These are phyloP conservation scores for Aechmea fasciata DNA, from an alignment of 176 grass and related monocot genomes.

Conservation along the genomic window DNA sequence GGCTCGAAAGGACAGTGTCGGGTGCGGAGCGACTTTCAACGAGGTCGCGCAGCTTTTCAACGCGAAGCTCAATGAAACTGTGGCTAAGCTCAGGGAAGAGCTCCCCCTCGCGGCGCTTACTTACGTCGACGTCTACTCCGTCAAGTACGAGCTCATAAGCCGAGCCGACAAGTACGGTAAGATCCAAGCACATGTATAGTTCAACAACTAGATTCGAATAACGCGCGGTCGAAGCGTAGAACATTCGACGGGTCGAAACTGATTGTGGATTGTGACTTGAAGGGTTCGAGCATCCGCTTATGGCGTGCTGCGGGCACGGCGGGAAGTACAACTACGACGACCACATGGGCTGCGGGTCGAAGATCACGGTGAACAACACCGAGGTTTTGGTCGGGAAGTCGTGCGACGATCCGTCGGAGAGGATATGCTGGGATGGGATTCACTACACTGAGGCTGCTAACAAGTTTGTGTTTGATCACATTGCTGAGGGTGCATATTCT, in stretches of 20 bases:
- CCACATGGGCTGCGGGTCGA: slow-evolving; percentile 49
- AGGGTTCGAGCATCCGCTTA: slow-evolving; percentile 65
- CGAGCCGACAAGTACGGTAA: slow-evolving; percentile 59
- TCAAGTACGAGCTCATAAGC: slow-evolving; percentile 73
- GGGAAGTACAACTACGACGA: slow-evolving; percentile 67
- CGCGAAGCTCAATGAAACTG: slow-evolving; percentile 56
- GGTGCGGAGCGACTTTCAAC: slow-evolving; percentile 74
- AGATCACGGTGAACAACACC: slow-evolving; percentile 48
- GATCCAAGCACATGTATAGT: too few species aligned
- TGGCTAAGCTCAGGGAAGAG: slow-evolving; percentile 43
- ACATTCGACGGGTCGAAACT: too few species aligned
- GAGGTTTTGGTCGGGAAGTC: slow-evolving; percentile 48
- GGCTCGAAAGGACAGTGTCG: slow-evolving; percentile 25
- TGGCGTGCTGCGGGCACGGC: slow-evolving; percentile 76
- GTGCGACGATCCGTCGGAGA: slow-evolving; percentile 37
- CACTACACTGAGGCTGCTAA: slow-evolving; percentile 20
- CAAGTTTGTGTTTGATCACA: slow-evolving; percentile 16
- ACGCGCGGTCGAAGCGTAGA: too few species aligned
- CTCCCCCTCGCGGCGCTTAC: slow-evolving; percentile 49
- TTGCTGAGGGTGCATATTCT: slow-evolving; percentile 9
- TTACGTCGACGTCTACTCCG: slow-evolving; percentile 77
- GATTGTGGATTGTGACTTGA: slow-evolving; percentile 5
- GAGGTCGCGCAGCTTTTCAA: slow-evolving; percentile 77
- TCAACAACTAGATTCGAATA: too few species aligned
- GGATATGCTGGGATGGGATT: slow-evolving; percentile 18